A percentile compares a stretch with the other conserved stretches of the same genome.
These are phyloP conservation scores for Mycena chlorophos DNA, from an alignment of 768 basidiomycete genomes.

Conservation along the genomic window DNA sequence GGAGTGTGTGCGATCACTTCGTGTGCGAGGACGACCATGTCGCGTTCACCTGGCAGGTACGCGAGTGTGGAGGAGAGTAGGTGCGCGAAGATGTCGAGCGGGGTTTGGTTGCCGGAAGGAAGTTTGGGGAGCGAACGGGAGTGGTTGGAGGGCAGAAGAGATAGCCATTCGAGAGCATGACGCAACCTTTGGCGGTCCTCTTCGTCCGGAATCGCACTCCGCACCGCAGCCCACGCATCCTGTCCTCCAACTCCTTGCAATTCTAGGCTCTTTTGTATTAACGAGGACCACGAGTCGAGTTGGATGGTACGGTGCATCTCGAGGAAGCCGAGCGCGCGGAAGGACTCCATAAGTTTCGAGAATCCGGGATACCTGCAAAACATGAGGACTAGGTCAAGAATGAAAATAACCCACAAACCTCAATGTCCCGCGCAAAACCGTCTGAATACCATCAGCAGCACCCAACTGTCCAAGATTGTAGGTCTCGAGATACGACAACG, in stretches of 20 bases:
- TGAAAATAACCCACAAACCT: constrained; percentile 43
- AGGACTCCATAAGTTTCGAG: constrained; percentile 67
- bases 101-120: constrained; percentile 42
- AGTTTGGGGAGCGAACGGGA: constrained; percentile 5
- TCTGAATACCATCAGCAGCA: constrained; percentile 42
- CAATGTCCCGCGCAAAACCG: constrained; percentile 82
- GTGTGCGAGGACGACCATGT: constrained; percentile 86
- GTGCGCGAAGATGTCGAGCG: constrained; percentile 74
- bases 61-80: constrained; percentile 70
- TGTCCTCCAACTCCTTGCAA: constrained; percentile 20
- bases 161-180: constrained; percentile 56
- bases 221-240: constrained; percentile 13
- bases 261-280: constrained; percentile 32
- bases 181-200: constrained; percentile 28
- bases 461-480: constrained; percentile 52
- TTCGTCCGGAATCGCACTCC: not conserved
- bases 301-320: constrained; percentile 39
- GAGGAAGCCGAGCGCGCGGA: constrained; percentile 70
- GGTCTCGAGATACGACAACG: constrained; percentile 63
- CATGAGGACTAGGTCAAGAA: not conserved
- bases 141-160: constrained; percentile 24
- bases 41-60: constrained; percentile 72
- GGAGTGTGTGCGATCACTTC: constrained; percentile 59
- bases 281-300: constrained; percentile 40
- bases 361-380: constrained; percentile 79